Conservation (phyloP, 768 basidiomycete genomes). For the Multifurca ochricompacta region DNA sequence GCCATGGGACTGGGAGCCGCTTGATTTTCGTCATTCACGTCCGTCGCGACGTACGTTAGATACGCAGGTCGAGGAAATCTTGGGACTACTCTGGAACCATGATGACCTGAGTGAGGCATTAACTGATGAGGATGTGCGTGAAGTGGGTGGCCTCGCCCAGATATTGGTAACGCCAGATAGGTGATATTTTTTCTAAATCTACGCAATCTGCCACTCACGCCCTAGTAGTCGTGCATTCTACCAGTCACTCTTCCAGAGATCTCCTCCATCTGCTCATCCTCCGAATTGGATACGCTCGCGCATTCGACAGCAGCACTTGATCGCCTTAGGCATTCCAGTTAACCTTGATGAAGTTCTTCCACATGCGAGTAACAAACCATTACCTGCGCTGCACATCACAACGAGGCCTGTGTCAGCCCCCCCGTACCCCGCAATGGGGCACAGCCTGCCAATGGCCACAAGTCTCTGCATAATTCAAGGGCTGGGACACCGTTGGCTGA, state of each 20-base stretch:
- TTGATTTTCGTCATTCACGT: conserved; percentile 57
- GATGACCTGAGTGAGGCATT: conserved; percentile 45
- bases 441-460: conserved; percentile 27
- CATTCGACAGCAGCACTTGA: conserved; percentile 84
- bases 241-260: conserved; percentile 54
- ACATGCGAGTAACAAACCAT: conserved; percentile 49
- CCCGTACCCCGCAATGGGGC: conserved; percentile 46
- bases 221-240: conserved; percentile 68
- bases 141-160: conserved; percentile 75
- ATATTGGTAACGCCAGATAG: conserved; percentile 69
- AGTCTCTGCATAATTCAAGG: conserved; percentile 41
- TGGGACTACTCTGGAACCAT: conserved; percentile 57
- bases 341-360: conserved; percentile 91
- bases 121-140: conserved; percentile 65
- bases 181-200: conserved; percentile 33
- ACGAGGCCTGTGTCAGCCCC: conserved; percentile 75
- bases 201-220: conserved; percentile 23
- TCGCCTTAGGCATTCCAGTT: conserved; percentile 86
- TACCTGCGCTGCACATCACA: conserved; percentile 76
- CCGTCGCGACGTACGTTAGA: conserved; percentile 51
- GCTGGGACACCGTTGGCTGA: conserved; percentile 35
- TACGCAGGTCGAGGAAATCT: conserved; percentile 54
- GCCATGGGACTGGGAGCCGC: conserved; percentile 45
- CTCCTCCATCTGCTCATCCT: conserved; percentile 70
- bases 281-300: conserved; percentile 92